These are phyloP conservation scores for Scorias spongiosa DNA, from an alignment of 2,329 filamentous ascomycete genomes.

Conservation along the genomic window DNA sequence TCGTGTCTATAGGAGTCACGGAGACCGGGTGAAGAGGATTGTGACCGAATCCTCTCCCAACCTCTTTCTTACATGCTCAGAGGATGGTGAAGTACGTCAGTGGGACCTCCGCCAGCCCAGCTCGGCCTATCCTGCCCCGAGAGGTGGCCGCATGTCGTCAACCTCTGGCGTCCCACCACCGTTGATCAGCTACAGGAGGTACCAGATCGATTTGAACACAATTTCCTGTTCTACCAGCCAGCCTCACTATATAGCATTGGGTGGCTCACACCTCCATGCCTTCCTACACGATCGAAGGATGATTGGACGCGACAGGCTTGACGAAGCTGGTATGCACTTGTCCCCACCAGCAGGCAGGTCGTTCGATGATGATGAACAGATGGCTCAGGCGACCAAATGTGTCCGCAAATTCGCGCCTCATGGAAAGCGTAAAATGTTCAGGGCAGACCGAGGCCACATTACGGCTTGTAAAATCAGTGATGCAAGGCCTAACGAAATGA, in stretches of 20 bases:
- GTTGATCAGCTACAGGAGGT: conserved; percentile 50
- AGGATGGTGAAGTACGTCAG: conserved; percentile 55
- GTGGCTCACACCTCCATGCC: conserved; percentile 53
- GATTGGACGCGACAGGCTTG: conserved; percentile 43
- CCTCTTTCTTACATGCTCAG: conserved; percentile 54
- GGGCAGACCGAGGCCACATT: conserved; percentile 46
- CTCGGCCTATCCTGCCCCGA: conserved; percentile 43
- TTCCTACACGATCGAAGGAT: conserved; percentile 55
- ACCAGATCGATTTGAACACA: conserved; percentile 49
- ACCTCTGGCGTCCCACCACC: conserved; percentile 42
- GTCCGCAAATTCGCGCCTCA: conserved; percentile 51
- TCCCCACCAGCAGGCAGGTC: conserved; percentile 27
- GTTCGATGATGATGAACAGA: conserved; percentile 35
- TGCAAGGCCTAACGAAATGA: conserved; percentile 50
- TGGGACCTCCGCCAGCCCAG: conserved; percentile 52
- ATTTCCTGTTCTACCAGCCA: conserved; percentile 53
- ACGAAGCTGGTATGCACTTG: conserved; percentile 36
- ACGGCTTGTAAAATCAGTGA: conserved; percentile 58
- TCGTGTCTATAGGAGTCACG: conserved; percentile 48
- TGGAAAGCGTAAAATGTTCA: conserved; percentile 38
- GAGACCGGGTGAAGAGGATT: conserved; percentile 52
- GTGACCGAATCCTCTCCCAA: conserved; percentile 53
- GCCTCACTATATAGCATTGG: conserved; percentile 54
- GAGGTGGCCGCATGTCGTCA: conserved; percentile 26
- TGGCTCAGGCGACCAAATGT: conserved; percentile 47